phyloP scores from a whole-genome alignment of 139 green algal species.

The Choricystis sp. region DNA sequence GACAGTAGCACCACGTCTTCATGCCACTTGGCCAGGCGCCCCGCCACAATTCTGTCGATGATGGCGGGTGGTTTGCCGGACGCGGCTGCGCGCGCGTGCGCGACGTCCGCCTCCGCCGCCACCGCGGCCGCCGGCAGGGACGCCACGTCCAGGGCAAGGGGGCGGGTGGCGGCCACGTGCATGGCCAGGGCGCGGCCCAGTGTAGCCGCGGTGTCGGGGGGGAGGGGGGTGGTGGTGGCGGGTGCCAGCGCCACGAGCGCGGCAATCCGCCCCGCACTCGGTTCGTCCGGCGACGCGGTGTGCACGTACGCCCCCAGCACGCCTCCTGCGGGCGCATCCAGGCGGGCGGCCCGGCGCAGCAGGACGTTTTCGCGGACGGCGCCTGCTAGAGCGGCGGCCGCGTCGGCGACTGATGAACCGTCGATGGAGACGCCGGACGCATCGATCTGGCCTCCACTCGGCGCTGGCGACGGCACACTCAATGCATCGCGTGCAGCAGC shows the following conservation, averaged over 20 bases:
- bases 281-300: neutral
- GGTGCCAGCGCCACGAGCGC: neutral
- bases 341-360: neutral
- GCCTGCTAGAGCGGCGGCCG: neutral
- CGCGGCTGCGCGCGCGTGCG: conserved; percentile 2
- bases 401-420: neutral
- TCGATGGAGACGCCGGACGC: neutral
- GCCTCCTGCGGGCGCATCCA: neutral
- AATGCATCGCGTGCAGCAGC: neutral
- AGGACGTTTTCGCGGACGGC: neutral
- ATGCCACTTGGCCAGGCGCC: conserved; percentile 14
- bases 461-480: no score
- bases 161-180: conserved; percentile 7
- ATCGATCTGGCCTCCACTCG: neutral
- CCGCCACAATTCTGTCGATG: conserved; percentile 22
- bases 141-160: conserved; percentile 1
- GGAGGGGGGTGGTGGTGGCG: no score
- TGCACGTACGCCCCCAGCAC: neutral
- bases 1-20: conserved; percentile 4
- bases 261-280: neutral
- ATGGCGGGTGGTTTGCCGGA: conserved; percentile 14
- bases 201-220: neutral
- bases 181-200: neutral
- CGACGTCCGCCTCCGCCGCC: conserved; percentile 4
- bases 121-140: conserved; percentile 1